phyloP scores from a whole-genome alignment of 2,329 filamentous ascomycete genomes.

The Fusarium humuli region DNA sequence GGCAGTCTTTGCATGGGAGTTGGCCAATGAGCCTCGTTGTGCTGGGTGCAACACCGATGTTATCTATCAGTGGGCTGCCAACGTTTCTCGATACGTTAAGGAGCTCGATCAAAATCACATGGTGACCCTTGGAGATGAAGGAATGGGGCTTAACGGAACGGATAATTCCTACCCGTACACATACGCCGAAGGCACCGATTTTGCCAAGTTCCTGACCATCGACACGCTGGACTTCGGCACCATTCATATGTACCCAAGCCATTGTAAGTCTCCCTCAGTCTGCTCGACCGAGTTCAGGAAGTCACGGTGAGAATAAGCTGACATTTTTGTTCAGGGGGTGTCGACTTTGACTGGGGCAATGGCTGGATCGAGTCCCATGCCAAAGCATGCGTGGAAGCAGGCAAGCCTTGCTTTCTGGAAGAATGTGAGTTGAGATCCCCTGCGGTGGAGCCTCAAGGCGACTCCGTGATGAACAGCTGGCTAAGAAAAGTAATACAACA shows the following conservation, averaged over 20 bases:
- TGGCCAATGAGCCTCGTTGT: constrained; percentile 61
- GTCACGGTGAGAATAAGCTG: background rate
- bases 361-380: constrained; percentile 41
- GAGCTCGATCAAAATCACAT: constrained; percentile 71
- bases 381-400: constrained; percentile 43
- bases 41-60: constrained; percentile 23
- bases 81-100: constrained; percentile 68
- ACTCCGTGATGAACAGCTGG: background rate
- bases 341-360: constrained; percentile 15
- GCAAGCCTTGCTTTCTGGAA: constrained; percentile 50
- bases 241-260: constrained; percentile 48
- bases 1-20: constrained; percentile 66
- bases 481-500: background rate
- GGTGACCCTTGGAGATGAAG: constrained; percentile 12
- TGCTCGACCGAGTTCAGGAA: background rate
- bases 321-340: background rate
- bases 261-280: constrained; percentile 36
- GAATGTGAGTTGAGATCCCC: constrained; percentile 45
- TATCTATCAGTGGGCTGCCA: constrained; percentile 66
- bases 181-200: constrained; percentile 63
- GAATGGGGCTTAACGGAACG: constrained; percentile 50
- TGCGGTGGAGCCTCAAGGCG: background rate
- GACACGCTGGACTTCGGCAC: constrained; percentile 62
- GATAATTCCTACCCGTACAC: constrained; percentile 63
- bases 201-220: constrained; percentile 62